Evolutionary conservation across 257 asterid genomes (phyloP), one percentile per base, ranked within the genome.

Genomic region (Echium plantagineum): DNA sequence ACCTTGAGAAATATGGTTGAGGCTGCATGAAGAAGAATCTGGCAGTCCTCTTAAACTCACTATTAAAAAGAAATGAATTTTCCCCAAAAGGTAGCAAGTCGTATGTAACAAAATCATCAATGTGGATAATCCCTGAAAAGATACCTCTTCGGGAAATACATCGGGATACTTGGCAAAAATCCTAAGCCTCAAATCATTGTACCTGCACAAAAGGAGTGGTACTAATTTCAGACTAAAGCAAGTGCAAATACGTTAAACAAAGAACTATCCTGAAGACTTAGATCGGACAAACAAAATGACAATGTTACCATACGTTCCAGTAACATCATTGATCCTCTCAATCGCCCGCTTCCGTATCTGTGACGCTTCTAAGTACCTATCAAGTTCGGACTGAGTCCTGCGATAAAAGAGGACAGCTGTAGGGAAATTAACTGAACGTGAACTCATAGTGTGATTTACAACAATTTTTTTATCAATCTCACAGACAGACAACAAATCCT

Each of bases 381-480:
- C 97, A 54, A 90, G 78, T 66, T 90, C 97, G 32, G 95, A 69
- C 60, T 76, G 95, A 61, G 96, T 90, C 97, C 97, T 90, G 96
- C 85, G 81, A 90, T 78, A 74, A 90, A 80, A 81, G 60, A 82
- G 69, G 81, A 68, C 68, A 63, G 84, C 86, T 86, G 87, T 83
- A 79, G 91, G 73, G 81, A 75, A 79, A 78, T 81, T 73, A 69
- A 82, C 81, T 79, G 84, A 86, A 90, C 72, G 24, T 69, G 71
- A 68, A 80, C 75, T 75, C 66, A 62, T 65, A 59, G 68, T 69
- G 58, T 68, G 17, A 52, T 48, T 67, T 62, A 60, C 21, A 38
- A 52, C 21, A 60, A 24, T n/a, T n/a, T n/a, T n/a, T n/a, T 55
- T 71, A 65, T 54, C 51, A 55, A 58, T 22, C 19, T 57, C 53